Evolutionary conservation across 768 basidiomycete genomes (phyloP).

Genomic region (Mycena indigotica): DNA sequence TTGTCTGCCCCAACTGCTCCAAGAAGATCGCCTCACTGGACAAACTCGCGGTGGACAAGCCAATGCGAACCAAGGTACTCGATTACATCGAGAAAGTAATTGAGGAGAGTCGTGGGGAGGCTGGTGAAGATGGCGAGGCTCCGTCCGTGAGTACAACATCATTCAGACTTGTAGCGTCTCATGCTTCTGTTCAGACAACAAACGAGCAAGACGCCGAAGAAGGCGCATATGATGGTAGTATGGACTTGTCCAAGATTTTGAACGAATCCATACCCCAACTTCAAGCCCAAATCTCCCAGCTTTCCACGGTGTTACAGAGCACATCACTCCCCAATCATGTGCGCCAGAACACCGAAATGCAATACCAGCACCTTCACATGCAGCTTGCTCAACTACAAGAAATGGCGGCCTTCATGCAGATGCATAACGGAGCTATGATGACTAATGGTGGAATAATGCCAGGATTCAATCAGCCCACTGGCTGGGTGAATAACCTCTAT

Average conservation of each 20-base stretch:
- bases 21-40: constrained; percentile 88
- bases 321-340: constrained; percentile 69
- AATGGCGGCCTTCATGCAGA: constrained; percentile 66
- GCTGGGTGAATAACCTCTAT: constrained; percentile 51
- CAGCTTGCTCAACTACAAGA: constrained; percentile 80
- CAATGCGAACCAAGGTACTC: constrained; percentile 71
- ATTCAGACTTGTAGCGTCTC: constrained; percentile 38
- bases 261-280: constrained; percentile 77
- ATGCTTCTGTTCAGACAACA: constrained; percentile 15
- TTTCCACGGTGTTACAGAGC: constrained; percentile 80
- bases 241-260: constrained; percentile 73
- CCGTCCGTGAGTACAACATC: constrained; percentile 28
- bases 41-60: constrained; percentile 80
- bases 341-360: constrained; percentile 80
- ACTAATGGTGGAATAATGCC: constrained; percentile 44
- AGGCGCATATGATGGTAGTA: constrained; percentile 69
- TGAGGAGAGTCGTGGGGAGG: constrained; percentile 74
- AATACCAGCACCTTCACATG: constrained; percentile 78
- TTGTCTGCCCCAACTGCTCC: constrained; percentile 88
- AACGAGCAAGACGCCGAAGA: constrained; percentile 41
- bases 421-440: constrained; percentile 42
- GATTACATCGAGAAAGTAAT: constrained; percentile 84
- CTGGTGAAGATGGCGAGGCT: constrained; percentile 43
- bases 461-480: constrained; percentile 38
- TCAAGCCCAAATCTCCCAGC: constrained; percentile 83